These are phyloP conservation scores for Triglochin maritima DNA, from an alignment of 106 monocot species.

Conservation along the genomic window DNA sequence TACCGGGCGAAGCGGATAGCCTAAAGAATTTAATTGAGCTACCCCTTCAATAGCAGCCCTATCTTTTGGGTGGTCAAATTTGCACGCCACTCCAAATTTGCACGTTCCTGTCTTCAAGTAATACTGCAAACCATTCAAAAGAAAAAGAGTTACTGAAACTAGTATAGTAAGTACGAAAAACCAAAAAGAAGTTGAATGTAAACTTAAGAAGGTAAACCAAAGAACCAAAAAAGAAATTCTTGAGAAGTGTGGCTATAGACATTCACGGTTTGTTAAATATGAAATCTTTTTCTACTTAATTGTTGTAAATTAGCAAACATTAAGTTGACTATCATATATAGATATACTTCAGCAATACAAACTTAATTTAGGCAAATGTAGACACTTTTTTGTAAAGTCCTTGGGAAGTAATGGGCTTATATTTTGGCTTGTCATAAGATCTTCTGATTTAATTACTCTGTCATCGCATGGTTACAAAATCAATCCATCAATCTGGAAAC, in stretches of 20 bases:
- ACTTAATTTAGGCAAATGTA: too few relatives aligned
- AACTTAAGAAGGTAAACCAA: too few relatives aligned
- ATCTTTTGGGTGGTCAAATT: conserved; percentile 87
- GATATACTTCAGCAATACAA: too few relatives aligned
- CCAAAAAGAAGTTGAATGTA: too few relatives aligned
- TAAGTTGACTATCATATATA: too few relatives aligned
- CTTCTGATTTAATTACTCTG: neutral
- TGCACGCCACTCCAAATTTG: conserved; percentile 94
- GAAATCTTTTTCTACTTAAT: too few relatives aligned
- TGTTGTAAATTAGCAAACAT: too few relatives aligned
- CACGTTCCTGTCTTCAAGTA: conserved; percentile 89
- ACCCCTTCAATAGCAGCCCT: conserved; percentile 58
- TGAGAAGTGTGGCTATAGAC: too few relatives aligned
- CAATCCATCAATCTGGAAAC: neutral
- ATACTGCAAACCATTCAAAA: conserved; percentile 31
- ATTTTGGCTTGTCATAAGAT: neutral
- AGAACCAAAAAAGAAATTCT: too few relatives aligned
- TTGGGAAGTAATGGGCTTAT: neutral
- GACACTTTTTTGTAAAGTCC: too few relatives aligned
- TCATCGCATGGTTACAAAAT: neutral
- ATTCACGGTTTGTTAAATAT: too few relatives aligned
- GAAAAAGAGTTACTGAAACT: neutral
- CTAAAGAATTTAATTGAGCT: conserved; percentile 58
- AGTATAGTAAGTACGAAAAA: neutral
- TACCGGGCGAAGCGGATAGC: conserved; percentile 80